Conservation (phyloP, 129 eudicot genomes). For the Helianthus tuberosus region DNA sequence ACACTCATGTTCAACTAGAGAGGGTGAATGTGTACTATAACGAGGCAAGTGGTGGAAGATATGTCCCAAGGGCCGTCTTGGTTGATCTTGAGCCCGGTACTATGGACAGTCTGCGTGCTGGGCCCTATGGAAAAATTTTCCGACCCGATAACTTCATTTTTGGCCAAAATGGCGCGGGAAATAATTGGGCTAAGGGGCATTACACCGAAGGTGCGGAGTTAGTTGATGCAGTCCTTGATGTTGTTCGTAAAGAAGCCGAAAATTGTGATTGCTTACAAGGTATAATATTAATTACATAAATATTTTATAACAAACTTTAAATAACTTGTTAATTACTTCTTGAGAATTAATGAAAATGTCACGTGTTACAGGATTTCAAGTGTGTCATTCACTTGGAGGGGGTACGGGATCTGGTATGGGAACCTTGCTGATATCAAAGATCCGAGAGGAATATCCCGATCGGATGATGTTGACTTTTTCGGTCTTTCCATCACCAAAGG, state of each 20-base stretch:
- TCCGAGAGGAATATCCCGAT: conserved; percentile 85
- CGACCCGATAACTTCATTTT: conserved; percentile 84
- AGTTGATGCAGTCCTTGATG: conserved; percentile 78
- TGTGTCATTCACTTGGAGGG: conserved; percentile 88
- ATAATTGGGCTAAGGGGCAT: conserved; percentile 86
- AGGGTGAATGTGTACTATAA: conserved; percentile 80
- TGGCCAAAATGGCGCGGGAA: conserved; percentile 86
- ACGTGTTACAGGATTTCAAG: conserved; percentile 60
- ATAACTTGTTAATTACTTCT: not conserved
- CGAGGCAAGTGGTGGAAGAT: conserved; percentile 80
- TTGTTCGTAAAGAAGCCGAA: conserved; percentile 85
- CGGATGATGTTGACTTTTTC: conserved; percentile 91
- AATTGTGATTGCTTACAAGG: conserved; percentile 90
- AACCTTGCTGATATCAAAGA: conserved; percentile 71
- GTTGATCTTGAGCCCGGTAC: conserved; percentile 88
- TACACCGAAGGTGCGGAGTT: conserved; percentile 89
- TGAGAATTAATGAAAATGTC: not conserved
- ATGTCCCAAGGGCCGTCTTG: conserved; percentile 80
- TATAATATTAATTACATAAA: conserved; percentile 7
- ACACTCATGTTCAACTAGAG: conserved; percentile 64
- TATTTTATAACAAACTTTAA: not conserved
- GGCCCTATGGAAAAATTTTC: conserved; percentile 77
- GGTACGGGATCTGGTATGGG: conserved; percentile 95
- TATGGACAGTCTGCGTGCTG: conserved; percentile 73
- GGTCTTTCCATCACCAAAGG: conserved; percentile 81